Percentiles rank a stretch among this genome's conserved stretches.
These are phyloP conservation scores for Aspergillus texensis DNA, from an alignment of 2,329 filamentous ascomycete species.

Conservation along the genomic window DNA sequence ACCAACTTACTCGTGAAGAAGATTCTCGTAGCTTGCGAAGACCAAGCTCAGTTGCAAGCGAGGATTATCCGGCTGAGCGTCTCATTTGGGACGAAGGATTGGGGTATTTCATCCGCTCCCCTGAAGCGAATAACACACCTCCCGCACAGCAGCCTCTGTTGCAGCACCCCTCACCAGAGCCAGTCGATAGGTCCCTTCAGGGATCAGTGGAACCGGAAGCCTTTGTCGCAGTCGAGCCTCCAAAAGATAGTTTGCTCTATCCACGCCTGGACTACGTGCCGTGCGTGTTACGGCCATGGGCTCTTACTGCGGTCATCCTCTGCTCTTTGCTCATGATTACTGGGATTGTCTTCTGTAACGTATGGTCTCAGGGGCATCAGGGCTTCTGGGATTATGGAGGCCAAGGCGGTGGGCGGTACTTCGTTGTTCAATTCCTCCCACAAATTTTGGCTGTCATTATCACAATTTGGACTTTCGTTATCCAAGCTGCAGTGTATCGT, in stretches of 20 bases:
- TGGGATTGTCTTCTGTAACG: slow-evolving; percentile 71
- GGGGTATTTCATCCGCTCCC: slow-evolving; percentile 44
- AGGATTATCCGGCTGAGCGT: slow-evolving; percentile 54
- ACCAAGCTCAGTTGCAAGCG: slow-evolving; percentile 48
- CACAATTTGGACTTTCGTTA: slow-evolving; percentile 74
- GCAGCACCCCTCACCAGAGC: slow-evolving; percentile 28
- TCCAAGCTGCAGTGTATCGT: slow-evolving; percentile 74
- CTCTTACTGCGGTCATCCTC: slow-evolving; percentile 62
- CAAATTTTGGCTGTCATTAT: slow-evolving; percentile 73
- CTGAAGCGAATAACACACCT: slow-evolving; percentile 36
- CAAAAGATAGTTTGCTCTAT: slow-evolving; percentile 47
- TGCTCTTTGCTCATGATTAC: slow-evolving; percentile 71
- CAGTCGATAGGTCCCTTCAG: slow-evolving; percentile 17
- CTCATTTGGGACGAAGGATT: slow-evolving; percentile 52
- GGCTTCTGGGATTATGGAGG: slow-evolving; percentile 70
- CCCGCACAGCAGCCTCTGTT: slow-evolving; percentile 36
- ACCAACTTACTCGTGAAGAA: slow-evolving; percentile 77
- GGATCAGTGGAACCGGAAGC: slow-evolving; percentile 41
- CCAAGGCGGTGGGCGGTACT: slow-evolving; percentile 75
- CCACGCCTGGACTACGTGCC: slow-evolving; percentile 71
- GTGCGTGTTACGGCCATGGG: slow-evolving; percentile 66
- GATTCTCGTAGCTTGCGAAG: slow-evolving; percentile 60
- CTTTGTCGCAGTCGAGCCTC: slow-evolving; percentile 52
- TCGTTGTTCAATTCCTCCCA: slow-evolving; percentile 83
- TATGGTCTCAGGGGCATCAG: slow-evolving; percentile 64